Conservation (phyloP, 164 flowering plant species). For the Tetrastigma voinierianum region DNA sequence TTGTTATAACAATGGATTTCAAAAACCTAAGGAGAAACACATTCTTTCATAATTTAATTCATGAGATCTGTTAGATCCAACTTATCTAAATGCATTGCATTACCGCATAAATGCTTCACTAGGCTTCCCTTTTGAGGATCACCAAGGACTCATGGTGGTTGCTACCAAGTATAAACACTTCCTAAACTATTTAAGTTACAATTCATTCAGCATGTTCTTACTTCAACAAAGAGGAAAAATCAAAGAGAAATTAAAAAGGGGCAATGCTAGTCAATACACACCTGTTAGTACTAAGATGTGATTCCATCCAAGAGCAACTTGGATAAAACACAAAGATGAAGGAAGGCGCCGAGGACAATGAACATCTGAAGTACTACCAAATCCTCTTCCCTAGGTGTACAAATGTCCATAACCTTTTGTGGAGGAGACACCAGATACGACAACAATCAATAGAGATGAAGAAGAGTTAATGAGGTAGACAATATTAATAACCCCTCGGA, state of each 20-base stretch:
- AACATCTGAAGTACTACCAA: slow-evolving; percentile 40
- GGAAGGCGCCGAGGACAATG: slow-evolving; percentile 35
- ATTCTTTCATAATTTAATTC: not conserved
- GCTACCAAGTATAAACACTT: slow-evolving; percentile 74
- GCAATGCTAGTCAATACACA: slow-evolving; percentile 14
- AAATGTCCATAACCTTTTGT: slow-evolving; percentile 60
- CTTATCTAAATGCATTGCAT: slow-evolving; percentile 4
- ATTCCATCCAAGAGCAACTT: slow-evolving; percentile 85
- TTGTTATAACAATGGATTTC: not conserved
- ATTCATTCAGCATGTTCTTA: not conserved
- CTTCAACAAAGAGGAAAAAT: not conserved
- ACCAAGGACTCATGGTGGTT: slow-evolving; percentile 54
- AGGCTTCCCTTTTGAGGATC: slow-evolving; percentile 27
- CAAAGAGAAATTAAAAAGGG: not conserved
- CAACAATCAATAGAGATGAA: not conserved
- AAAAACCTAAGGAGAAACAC: not conserved
- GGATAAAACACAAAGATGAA: slow-evolving; percentile 33
- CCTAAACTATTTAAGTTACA: slow-evolving; percentile 1
- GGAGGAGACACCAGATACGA: slow-evolving; percentile 9
- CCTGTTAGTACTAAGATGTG: slow-evolving; percentile 76
- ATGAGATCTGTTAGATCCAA: not conserved
- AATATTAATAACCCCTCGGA: not conserved
- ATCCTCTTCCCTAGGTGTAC: slow-evolving; percentile 91
- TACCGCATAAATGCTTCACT: slow-evolving; percentile 26
- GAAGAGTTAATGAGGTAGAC: not conserved